These are phyloP conservation scores for Phytophthora cactorum DNA, from an alignment of 352 stramenopile species.

Conservation along the genomic window DNA sequence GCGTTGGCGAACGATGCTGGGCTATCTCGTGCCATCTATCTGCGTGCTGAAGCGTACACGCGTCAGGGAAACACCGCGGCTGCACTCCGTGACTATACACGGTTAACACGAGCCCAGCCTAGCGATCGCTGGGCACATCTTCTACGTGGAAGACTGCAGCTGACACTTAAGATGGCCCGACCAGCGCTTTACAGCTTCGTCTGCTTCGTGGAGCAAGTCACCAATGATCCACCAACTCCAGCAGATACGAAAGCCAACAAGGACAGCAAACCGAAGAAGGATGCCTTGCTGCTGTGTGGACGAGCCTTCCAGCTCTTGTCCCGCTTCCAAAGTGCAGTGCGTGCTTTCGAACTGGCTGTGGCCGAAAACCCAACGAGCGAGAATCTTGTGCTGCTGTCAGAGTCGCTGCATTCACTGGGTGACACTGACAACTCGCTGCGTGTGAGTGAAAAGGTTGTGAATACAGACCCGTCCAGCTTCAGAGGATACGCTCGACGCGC, in stretches of 20 bases:
- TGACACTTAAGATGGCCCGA: conserved; percentile 62
- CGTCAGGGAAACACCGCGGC: conserved; percentile 61
- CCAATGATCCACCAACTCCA: conserved; percentile 3
- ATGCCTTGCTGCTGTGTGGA: conserved; percentile 58
- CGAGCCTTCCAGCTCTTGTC: conserved; percentile 74
- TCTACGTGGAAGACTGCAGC: conserved; percentile 58
- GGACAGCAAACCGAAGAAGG: conserved; percentile 26
- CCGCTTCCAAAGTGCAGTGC: conserved; percentile 67
- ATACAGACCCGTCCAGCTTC: conserved; percentile 58
- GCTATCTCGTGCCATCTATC: conserved; percentile 64
- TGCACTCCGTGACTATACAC: conserved; percentile 68
- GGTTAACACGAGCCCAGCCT: conserved; percentile 64
- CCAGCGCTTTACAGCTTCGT: conserved; percentile 82
- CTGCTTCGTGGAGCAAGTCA: conserved; percentile 63
- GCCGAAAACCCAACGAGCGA: conserved; percentile 65
- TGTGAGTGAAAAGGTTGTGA: conserved; percentile 77
- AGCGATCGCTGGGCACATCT: conserved; percentile 69
- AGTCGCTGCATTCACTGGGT: conserved; percentile 80
- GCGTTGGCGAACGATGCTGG: conserved; percentile 70
- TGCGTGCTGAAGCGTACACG: conserved; percentile 70
- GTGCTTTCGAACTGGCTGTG: conserved; percentile 69
- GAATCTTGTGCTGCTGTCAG: conserved; percentile 80
- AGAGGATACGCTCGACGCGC: conserved; percentile 71
- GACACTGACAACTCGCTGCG: conserved; percentile 82
- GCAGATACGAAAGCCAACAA: conserved; percentile 5